Evolutionary conservation across 2,329 filamentous ascomycete genomes (phyloP).

Genomic region (Calonectria henricotiae): DNA sequence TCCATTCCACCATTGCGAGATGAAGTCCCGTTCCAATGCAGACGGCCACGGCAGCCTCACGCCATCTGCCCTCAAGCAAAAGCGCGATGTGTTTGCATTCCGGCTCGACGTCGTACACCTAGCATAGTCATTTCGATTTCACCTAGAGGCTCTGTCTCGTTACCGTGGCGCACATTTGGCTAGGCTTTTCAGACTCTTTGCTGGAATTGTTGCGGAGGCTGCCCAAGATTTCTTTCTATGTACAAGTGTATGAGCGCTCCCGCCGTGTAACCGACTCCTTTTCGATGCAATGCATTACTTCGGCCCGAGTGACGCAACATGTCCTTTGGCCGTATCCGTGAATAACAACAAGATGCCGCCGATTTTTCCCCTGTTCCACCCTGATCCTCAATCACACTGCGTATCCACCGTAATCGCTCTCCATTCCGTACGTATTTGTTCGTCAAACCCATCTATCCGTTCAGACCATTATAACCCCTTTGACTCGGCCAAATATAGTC

Average conservation of each 20-base stretch:
- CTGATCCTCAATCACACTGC: constrained; percentile 31
- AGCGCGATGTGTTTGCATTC: constrained; percentile 16
- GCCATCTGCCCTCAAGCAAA: background rate
- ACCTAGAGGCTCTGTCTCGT: background rate
- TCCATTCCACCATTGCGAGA: constrained; percentile 16
- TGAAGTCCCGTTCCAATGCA: constrained; percentile 28
- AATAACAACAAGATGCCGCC: constrained; percentile 46
- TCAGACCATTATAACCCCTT: constrained; percentile 14
- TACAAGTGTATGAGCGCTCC: constrained; percentile 52
- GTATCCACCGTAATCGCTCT: constrained; percentile 23
- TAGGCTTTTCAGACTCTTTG: constrained; percentile 40
- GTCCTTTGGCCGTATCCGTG: constrained; percentile 36
- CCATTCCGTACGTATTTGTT: constrained; percentile 21
- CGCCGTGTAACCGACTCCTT: constrained; percentile 51
- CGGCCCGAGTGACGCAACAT: constrained; percentile 45
- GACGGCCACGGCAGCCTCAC: background rate
- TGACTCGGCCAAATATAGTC: constrained; percentile 11
- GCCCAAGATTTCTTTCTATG: constrained; percentile 49
- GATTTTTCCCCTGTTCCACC: constrained; percentile 37
- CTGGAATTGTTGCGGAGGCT: constrained; percentile 41
- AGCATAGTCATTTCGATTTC: background rate
- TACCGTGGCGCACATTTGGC: background rate
- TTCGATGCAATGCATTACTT: constrained; percentile 53
- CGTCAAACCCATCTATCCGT: constrained; percentile 16
- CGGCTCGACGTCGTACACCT: background rate